Evolutionary conservation across 2,329 filamentous ascomycete species (phyloP).

Genomic region (Lizonia empirigonia): DNA sequence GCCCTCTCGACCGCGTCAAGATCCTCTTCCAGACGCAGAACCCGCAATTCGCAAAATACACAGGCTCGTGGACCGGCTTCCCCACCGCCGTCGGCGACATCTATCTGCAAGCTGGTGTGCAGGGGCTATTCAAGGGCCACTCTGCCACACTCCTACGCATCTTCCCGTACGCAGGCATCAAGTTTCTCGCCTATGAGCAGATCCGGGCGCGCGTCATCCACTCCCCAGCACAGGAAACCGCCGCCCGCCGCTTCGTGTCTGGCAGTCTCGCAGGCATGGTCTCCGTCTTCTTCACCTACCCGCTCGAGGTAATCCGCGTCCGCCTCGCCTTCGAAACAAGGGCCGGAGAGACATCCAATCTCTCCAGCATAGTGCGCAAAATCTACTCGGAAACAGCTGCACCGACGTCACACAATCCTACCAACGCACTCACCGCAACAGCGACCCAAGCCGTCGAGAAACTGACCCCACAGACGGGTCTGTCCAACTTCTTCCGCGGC

Average conservation of each 20-base stretch:
- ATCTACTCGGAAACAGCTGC: slow-evolving; percentile 79
- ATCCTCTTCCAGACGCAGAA: slow-evolving; percentile 97
- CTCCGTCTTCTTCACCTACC: slow-evolving; percentile 95
- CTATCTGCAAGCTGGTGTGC: slow-evolving; percentile 71
- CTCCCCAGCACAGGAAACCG: slow-evolving; percentile 75
- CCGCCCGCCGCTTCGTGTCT: slow-evolving; percentile 73
- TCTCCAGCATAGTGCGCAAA: slow-evolving; percentile 77
- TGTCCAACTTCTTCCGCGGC: slow-evolving; percentile 93
- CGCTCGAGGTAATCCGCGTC: slow-evolving; percentile 89
- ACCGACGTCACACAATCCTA: slow-evolving; percentile 30
- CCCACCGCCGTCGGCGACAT: slow-evolving; percentile 84
- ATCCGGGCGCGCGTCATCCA: slow-evolving; percentile 81
- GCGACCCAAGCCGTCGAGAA: slow-evolving; percentile 55
- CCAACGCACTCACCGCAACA: slow-evolving; percentile 51
- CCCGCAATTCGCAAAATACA: slow-evolving; percentile 91
- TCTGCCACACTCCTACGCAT: slow-evolving; percentile 92
- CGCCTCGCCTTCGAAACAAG: slow-evolving; percentile 95
- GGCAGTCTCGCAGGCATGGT: slow-evolving; percentile 82
- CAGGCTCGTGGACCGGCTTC: slow-evolving; percentile 85
- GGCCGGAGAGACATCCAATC: slow-evolving; percentile 68
- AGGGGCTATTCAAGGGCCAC: slow-evolving; percentile 88
- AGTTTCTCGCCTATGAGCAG: slow-evolving; percentile 97
- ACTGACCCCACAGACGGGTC: slow-evolving; percentile 67
- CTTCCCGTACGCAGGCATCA: slow-evolving; percentile 96
- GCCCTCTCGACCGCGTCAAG: slow-evolving; percentile 95